Evolutionary conservation across 2,329 filamentous ascomycete genomes (phyloP), one percentile per base, ranked within the genome.

Genomic region (Chlorencoelia australis): DNA sequence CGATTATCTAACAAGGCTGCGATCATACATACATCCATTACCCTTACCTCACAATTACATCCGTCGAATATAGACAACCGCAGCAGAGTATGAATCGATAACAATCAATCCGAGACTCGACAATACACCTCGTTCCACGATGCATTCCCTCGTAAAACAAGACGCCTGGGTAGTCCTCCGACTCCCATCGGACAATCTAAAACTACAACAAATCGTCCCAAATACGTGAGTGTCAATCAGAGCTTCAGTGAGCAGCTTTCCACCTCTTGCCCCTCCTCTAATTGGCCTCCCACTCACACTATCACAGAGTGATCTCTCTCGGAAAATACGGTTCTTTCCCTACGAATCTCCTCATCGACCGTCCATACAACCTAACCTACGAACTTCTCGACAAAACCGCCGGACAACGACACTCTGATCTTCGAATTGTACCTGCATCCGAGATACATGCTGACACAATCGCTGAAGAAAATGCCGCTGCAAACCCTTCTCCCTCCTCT

Each of bases 311-410:
- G 29, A 82, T 96, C 46, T 86, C 84, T 2, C 68, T 96, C 21
- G 87, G 87, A 38, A 96, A 95, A 73, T 94, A 91, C 58, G 91
- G 91, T 46, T 76, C 77, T 2, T 95, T 98, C 56, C 81, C 85
- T 11, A 78, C 84, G 35, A 95, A 96, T 56, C 73, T 91, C 20
- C 75, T 98, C 30, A 74, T 98, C 44, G 82, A 86, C n/a, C 79
- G 91, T 6, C 91, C 91, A 0, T 94, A 85, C 57, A 76, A 94
- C 63, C 67, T 93, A 42, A 96, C 88, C 1, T 98, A 86, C 62
- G 89, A 96, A 59, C 69, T 96, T 2, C 72, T 82, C 45, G 86
- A 94, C 51, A 75, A 73, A 52, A 61, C 67, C 17, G 69, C 78
- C 4, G 71, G 71, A 42, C 75, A 82, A 47, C 66, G 65, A 44